phyloP scores from a whole-genome alignment of 1,139 yeast species.

The Pichia sp. region DNA sequence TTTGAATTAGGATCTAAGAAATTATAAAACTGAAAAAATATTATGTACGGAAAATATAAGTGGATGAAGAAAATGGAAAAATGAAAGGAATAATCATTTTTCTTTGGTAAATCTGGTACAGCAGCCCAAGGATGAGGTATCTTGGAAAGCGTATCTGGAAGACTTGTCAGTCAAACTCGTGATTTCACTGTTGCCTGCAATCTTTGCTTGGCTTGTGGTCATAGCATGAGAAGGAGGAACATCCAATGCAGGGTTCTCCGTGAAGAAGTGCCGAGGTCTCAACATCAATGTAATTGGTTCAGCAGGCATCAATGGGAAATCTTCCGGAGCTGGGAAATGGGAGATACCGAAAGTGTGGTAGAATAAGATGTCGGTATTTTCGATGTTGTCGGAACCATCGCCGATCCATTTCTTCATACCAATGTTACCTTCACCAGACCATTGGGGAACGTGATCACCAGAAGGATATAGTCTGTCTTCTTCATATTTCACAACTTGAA shows the following conservation, averaged over 20 bases:
- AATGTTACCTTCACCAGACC: conserved; percentile 68
- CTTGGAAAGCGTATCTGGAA: conserved; percentile 41
- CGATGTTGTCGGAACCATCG: conserved; percentile 57
- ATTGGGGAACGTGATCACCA: conserved; percentile 74
- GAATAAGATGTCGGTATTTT: conserved; percentile 63
- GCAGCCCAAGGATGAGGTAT: conserved; percentile 24
- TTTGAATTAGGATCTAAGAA: neutral
- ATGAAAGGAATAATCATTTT: neutral
- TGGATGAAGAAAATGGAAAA: neutral
- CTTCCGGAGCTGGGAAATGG: conserved; percentile 86
- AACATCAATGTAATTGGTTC: conserved; percentile 70
- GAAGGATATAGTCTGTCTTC: conserved; percentile 73
- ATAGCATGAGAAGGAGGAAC: conserved; percentile 64
- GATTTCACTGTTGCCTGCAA: conserved; percentile 39
- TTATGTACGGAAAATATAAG: neutral
- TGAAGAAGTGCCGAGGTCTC: conserved; percentile 75
- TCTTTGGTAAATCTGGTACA: conserved; percentile 22
- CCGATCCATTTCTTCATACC: conserved; percentile 76
- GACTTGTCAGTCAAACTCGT: conserved; percentile 48
- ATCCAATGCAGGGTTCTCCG: conserved; percentile 72
- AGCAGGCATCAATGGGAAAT: conserved; percentile 86
- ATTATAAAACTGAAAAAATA: neutral
- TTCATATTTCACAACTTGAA: conserved; percentile 65
- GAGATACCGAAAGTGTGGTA: conserved; percentile 83
- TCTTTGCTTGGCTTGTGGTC: conserved; percentile 56